These are phyloP conservation scores for Apiosordaria backusii DNA, from an alignment of 495 filamentous ascomycete species.

Conservation along the genomic window DNA sequence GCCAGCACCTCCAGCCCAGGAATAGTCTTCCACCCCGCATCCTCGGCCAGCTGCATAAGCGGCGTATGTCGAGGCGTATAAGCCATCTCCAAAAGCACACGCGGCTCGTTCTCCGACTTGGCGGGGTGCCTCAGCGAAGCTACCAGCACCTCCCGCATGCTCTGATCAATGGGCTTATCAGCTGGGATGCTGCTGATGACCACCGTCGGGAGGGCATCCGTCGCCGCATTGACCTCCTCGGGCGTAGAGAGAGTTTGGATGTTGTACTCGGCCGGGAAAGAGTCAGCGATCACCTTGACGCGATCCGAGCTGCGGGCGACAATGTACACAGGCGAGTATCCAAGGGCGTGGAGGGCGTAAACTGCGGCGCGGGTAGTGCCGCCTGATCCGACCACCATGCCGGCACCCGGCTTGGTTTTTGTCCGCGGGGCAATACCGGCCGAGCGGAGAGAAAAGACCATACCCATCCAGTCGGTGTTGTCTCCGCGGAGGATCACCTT, in stretches of 20 bases:
- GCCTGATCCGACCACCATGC: conserved; percentile 81
- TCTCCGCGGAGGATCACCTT: conserved; percentile 63
- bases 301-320: conserved; percentile 72
- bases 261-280: conserved; percentile 73
- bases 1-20: conserved; percentile 86
- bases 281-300: conserved; percentile 59
- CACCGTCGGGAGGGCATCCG: conserved; percentile 56
- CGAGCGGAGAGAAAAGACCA: conserved; percentile 74
- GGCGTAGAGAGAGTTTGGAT: conserved; percentile 59
- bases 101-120: conserved; percentile 34
- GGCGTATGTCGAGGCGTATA: conserved; percentile 84
- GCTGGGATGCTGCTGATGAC: conserved; percentile 90
- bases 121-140: conserved; percentile 52
- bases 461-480: conserved; percentile 97
- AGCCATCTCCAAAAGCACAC: conserved; percentile 89
- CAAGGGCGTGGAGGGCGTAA: conserved; percentile 79
- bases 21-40: conserved; percentile 80
- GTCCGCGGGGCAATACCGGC: conserved; percentile 54
- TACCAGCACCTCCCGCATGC: conserved; percentile 63
- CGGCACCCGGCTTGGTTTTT: conserved; percentile 40
- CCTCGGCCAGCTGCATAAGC: conserved; percentile 78
- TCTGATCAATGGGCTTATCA: conserved; percentile 74
- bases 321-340: conserved; percentile 80
- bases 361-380: conserved; percentile 91
- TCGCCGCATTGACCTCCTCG: conserved; percentile 45